Conservation (phyloP, 1,284 basidiomycete species). For the Marasmius oreades region DNA sequence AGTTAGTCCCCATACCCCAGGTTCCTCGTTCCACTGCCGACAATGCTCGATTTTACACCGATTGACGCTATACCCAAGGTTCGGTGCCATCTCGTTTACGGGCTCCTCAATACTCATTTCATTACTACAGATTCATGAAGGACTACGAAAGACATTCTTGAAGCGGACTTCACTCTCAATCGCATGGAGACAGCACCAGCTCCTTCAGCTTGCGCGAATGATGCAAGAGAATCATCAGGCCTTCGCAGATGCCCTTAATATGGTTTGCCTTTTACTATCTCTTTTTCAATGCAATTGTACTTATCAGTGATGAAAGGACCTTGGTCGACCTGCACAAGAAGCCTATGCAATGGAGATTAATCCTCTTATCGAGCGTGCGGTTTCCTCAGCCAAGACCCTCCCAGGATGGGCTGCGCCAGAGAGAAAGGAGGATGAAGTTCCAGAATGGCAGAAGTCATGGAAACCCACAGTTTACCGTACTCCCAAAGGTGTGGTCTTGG, state of each 20-base stretch:
- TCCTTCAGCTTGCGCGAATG: conserved; percentile 60
- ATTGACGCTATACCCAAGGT: not conserved
- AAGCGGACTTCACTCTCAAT: conserved; percentile 48
- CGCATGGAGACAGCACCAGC: conserved; percentile 57
- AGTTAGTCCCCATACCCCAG: no score
- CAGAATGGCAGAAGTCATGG: conserved; percentile 32
- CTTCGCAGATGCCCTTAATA: conserved; percentile 43
- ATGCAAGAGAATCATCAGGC: conserved; percentile 54
- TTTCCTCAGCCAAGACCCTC: conserved; percentile 45
- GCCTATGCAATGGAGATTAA: conserved; percentile 34
- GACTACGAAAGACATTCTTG: conserved; percentile 46
- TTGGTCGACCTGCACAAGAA: conserved; percentile 50
- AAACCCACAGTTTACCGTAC: conserved; percentile 44
- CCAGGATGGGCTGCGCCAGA: conserved; percentile 52
- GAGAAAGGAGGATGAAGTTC: conserved; percentile 27
- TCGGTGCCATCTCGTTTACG: not conserved
- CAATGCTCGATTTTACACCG: no score
- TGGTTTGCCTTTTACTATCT: not conserved
- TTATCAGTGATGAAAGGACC: conserved; percentile 33
- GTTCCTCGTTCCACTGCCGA: no score
- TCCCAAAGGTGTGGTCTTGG: conserved; percentile 47
- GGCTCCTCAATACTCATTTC: not conserved
- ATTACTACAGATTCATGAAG: conserved; percentile 36
- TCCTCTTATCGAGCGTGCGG: conserved; percentile 38
- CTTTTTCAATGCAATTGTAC: not conserved